Percentiles rank a stretch among this genome's conserved stretches.
Evolutionary conservation across 352 stramenopile genomes (phyloP).

Genomic region (Globisporangium recalcitrans): DNA sequence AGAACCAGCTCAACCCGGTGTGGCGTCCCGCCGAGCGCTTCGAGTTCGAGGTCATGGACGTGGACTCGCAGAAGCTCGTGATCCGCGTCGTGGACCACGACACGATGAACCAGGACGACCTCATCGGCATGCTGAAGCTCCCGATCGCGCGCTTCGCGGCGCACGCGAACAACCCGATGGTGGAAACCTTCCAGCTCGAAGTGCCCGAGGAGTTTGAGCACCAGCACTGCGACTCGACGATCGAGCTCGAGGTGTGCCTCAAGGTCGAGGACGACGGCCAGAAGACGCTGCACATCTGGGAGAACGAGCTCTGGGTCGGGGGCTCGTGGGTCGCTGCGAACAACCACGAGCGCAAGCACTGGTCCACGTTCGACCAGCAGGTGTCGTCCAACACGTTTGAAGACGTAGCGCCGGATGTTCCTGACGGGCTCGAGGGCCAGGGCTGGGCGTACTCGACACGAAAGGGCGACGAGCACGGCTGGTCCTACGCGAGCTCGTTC

Average conservation of each 20-base stretch:
- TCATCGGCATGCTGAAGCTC: slow-evolving; percentile 46
- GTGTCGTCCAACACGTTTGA: slow-evolving; percentile 63
- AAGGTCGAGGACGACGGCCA: slow-evolving; percentile 49
- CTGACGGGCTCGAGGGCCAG: slow-evolving; percentile 39
- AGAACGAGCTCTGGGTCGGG: slow-evolving; percentile 58
- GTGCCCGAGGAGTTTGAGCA: slow-evolving; percentile 35
- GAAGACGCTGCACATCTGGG: slow-evolving; percentile 53
- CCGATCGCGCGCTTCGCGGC: slow-evolving; percentile 44
- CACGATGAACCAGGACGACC: slow-evolving; percentile 56
- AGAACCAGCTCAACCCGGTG: slow-evolving; percentile 47
- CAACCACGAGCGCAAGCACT: slow-evolving; percentile 48
- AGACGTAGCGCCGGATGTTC: slow-evolving; percentile 51
- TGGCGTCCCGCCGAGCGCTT: slow-evolving; percentile 74
- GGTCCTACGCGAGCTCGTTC: slow-evolving; percentile 63
- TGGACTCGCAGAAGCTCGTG: slow-evolving; percentile 35
- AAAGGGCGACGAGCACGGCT: slow-evolving; percentile 62
- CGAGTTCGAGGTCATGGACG: slow-evolving; percentile 56
- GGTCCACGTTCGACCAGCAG: slow-evolving; percentile 51
- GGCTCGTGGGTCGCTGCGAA: slow-evolving; percentile 42
- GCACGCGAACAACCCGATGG: slow-evolving; percentile 43
- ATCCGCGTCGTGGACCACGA: slow-evolving; percentile 69
- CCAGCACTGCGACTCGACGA: slow-evolving; percentile 26
- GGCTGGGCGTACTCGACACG: slow-evolving; percentile 66
- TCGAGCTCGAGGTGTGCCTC: slow-evolving; percentile 42
- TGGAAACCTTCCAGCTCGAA: slow-evolving; percentile 43